Evolutionary conservation across 1,284 basidiomycete species (phyloP).

Genomic region (Ceratobasidium sp.): DNA sequence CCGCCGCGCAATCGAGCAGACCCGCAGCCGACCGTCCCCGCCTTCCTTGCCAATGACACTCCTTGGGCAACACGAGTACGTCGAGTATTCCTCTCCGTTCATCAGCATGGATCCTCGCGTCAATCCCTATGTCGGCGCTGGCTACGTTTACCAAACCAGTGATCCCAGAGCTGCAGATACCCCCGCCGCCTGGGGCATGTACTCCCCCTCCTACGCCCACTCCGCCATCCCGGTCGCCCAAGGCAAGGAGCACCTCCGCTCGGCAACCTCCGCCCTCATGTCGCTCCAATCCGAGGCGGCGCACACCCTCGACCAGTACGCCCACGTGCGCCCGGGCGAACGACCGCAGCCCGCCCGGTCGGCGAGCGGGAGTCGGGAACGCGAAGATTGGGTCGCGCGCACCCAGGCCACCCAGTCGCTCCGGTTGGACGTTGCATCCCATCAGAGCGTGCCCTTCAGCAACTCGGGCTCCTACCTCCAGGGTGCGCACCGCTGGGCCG

Average conservation of each 20-base stretch:
- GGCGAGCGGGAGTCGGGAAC: constrained; percentile 7
- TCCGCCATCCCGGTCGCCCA: constrained; percentile 39
- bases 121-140: constrained; percentile 34
- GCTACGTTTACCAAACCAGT: constrained; percentile 44
- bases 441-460: constrained; percentile 12
- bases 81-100: constrained; percentile 43
- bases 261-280: constrained; percentile 44
- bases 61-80: constrained; percentile 45
- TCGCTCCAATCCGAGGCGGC: constrained; percentile 38
- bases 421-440: constrained; percentile 19
- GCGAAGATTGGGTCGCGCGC: constrained; percentile 21
- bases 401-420: constrained; percentile 12
- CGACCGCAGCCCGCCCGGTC: constrained; percentile 8
- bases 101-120: constrained; percentile 43
- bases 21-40: constrained; percentile 8
- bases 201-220: constrained; percentile 34
- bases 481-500: constrained; percentile 41
- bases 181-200: constrained; percentile 36
- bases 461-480: constrained; percentile 33
- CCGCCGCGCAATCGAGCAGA: constrained; percentile 8
- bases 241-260: constrained; percentile 42
- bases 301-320: constrained; percentile 35
- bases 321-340: constrained; percentile 12
- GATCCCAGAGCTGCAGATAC: constrained; percentile 41
- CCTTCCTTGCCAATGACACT: constrained; percentile 42